Evolutionary conservation across 2,329 filamentous ascomycete genomes (phyloP), one percentile per base, ranked within the genome.

Genomic region (Lithohypha guttulata): DNA sequence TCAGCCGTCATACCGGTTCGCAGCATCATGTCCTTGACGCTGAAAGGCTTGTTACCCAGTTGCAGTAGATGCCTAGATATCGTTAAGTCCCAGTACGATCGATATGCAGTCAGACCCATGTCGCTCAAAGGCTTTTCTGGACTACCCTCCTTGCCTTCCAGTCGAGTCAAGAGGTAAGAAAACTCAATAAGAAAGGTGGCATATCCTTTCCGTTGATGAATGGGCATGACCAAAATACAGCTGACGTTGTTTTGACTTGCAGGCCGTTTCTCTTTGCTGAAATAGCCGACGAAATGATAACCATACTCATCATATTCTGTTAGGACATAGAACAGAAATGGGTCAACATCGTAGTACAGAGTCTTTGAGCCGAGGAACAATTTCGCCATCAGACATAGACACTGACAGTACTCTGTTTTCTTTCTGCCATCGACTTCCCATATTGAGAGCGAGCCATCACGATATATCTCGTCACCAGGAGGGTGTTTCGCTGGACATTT

Each of bases 261-360:
- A 2, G 85, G 81, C 29, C 93, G 74, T 63, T 98, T 98, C 63
- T 98, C 91, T 59, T 98, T 98, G 35, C 91, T 96, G 61, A 98
- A 98, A 58, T 95, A 98, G n/a, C 91, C 91, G n/a, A 98, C 84
- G 34, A 98, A 74, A 55, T 96, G 91, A 53, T 82, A 91, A 10
- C 91, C 91, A 52, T 86, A 80, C 34, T 93, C 85, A 48, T 87
- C 84, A 50, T 83, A 78, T 27, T 79, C 81, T 18, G 84, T 84
- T 89, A 98, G 95, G 59, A 94, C 89, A 62, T 98, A 98, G 66
- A 98, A 98, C 23, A 98, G 65, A 57, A 98, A 98, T 0, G 91
- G 91, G 48, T 98, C 91, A n/a, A 98, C 91, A 53, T 98, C 91
- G 65, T 98, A 98, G 67, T 95, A 98, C 6, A 98, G 76, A 4